Evolutionary conservation across 768 basidiomycete genomes (phyloP).

Genomic region (Cystofilobasidium capitatum): DNA sequence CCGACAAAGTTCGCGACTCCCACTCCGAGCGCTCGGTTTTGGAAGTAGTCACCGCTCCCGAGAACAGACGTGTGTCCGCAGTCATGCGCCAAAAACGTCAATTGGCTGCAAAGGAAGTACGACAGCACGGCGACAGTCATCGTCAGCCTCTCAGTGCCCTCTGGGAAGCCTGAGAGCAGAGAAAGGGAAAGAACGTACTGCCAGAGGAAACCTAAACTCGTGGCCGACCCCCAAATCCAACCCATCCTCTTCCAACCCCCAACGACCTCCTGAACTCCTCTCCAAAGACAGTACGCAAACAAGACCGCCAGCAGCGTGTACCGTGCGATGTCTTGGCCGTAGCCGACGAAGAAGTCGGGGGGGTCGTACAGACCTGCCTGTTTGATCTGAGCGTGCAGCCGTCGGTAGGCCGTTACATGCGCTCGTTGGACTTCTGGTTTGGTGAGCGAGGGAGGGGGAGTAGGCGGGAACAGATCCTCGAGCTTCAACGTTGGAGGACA

Average conservation of each 20-base stretch:
- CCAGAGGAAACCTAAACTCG: constrained; percentile 80
- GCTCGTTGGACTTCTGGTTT: constrained; percentile 4
- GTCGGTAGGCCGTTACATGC: constrained; percentile 55
- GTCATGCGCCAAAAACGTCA: constrained; percentile 66
- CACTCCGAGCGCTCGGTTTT: constrained; percentile 70
- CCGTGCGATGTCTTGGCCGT: constrained; percentile 77
- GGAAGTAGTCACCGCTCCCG: constrained; percentile 65
- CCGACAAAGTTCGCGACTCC: constrained; percentile 72
- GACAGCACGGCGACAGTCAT: not conserved
- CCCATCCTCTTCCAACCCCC: constrained; percentile 30
- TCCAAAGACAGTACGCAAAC: constrained; percentile 31
- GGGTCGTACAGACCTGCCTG: constrained; percentile 69
- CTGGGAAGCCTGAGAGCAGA: not conserved
- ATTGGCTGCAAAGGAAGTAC: not conserved
- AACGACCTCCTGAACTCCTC: constrained; percentile 1
- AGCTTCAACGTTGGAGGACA: not conserved
- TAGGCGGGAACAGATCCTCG: constrained; percentile 18
- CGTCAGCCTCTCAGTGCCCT: not conserved
- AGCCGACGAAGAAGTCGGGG: constrained; percentile 64
- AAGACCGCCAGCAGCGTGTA: constrained; percentile 56
- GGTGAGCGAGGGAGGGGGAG: not conserved
- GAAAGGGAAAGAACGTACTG: constrained; percentile 52
- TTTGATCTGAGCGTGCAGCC: constrained; percentile 61
- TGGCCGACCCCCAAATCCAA: constrained; percentile 48
- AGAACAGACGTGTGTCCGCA: constrained; percentile 81